phyloP scores from a whole-genome alignment of 2,329 filamentous ascomycete species.

The Clonostachys sp. region DNA sequence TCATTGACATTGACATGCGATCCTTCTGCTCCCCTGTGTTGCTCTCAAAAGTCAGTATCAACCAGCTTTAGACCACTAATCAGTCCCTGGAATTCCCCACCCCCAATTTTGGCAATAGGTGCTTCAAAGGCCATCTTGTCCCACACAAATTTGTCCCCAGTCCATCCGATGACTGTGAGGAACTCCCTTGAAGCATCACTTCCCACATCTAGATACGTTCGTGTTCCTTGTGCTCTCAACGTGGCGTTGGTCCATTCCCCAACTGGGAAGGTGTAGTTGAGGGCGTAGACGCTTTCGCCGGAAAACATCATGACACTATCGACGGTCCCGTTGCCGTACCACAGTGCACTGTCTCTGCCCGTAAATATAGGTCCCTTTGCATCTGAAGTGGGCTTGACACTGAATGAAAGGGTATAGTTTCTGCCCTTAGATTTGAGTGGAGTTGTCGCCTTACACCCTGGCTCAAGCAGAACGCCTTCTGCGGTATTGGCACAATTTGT shows the following conservation, averaged over 20 bases:
- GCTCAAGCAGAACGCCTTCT: slow-evolving; percentile 20
- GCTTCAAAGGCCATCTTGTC: not conserved
- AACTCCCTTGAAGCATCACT: no score
- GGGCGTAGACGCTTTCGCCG: slow-evolving; percentile 24
- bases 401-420: slow-evolving; percentile 48
- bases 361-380: slow-evolving; percentile 33
- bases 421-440: slow-evolving; percentile 48
- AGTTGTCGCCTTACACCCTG: slow-evolving; percentile 35
- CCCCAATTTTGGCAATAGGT: slow-evolving; percentile 15
- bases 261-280: slow-evolving; percentile 12
- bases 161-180: no score
- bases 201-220: no score
- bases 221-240: no score
- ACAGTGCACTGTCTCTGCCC: slow-evolving; percentile 35
- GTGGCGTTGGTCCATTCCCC: not conserved
- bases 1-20: no score
- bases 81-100: slow-evolving; percentile 53
- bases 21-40: no score
- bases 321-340: slow-evolving; percentile 19
- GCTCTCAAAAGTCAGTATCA: no score
- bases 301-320: slow-evolving; percentile 22
- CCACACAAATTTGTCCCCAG: not conserved
- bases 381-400: slow-evolving; percentile 21
- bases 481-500: slow-evolving; percentile 26
- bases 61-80: slow-evolving; percentile 26